Evolutionary conservation across 148 eudicot species (phyloP).

Genomic region (Polygonum maritimum): DNA sequence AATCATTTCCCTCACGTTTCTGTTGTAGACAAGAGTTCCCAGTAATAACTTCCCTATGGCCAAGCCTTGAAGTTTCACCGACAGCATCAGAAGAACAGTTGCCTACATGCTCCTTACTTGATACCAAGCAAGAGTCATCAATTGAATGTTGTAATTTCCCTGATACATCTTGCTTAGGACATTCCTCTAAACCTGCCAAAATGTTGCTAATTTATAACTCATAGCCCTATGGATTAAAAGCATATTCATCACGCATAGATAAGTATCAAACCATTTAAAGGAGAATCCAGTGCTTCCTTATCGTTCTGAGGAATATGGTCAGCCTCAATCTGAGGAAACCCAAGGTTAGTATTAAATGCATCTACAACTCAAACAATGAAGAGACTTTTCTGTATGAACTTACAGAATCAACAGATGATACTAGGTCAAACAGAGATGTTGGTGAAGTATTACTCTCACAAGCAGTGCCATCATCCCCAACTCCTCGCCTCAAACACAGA

Average conservation of each 20-base stretch:
- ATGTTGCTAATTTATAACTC: neutral
- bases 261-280: slow-evolving; percentile 29
- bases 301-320: slow-evolving; percentile 12
- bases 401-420: slow-evolving; percentile 24
- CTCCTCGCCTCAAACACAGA: slow-evolving; percentile 19
- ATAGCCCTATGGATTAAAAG: neutral
- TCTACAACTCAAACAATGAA: neutral
- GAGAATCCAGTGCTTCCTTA: slow-evolving; percentile 17
- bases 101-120: slow-evolving; percentile 23
- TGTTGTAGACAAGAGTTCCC: slow-evolving; percentile 14
- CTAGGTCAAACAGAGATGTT: slow-evolving; percentile 15
- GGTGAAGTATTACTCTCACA: slow-evolving; percentile 18
- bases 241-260: neutral
- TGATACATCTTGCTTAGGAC: slow-evolving; percentile 21
- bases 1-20: slow-evolving; percentile 11
- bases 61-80: slow-evolving; percentile 22
- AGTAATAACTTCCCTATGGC: slow-evolving; percentile 6
- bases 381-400: slow-evolving; percentile 11
- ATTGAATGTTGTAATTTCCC: slow-evolving; percentile 28
- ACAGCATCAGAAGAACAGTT: slow-evolving; percentile 16
- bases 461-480: slow-evolving; percentile 20
- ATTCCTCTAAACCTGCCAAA: slow-evolving; percentile 17
- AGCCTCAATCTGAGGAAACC: slow-evolving; percentile 24
- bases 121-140: slow-evolving; percentile 42
- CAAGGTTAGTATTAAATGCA: neutral